Conservation (phyloP, 2,329 filamentous ascomycete species). For the Dendrostoma leiphaemia region DNA sequence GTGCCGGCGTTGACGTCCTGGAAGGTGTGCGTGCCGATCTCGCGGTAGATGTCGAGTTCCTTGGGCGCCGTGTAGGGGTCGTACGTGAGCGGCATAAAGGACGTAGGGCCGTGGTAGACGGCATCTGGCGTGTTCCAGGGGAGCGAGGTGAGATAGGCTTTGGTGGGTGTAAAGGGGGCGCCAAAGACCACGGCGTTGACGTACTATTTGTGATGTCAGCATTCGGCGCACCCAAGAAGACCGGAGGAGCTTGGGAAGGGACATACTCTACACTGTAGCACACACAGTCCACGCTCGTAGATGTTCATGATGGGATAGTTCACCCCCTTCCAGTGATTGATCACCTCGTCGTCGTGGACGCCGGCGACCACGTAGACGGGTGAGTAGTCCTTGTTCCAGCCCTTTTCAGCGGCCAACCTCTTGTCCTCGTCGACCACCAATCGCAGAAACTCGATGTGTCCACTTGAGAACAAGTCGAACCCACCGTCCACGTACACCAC, state of each 20-base stretch:
- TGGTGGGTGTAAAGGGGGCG: conserved; percentile 83
- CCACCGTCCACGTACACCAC: conserved; percentile 95
- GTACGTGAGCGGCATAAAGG: conserved; percentile 79
- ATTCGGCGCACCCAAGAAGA: too few relatives aligned
- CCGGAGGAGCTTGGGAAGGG: conserved; percentile 7
- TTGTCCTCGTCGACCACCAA: conserved; percentile 74
- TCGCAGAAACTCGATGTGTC: conserved; percentile 92
- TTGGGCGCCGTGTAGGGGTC: conserved; percentile 82
- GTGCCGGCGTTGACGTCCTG: conserved; percentile 66
- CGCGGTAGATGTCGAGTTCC: conserved; percentile 77
- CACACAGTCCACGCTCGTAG: conserved; percentile 91
- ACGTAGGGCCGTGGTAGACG: conserved; percentile 95
- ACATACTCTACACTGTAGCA: conserved; percentile 83
- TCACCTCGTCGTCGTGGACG: conserved; percentile 90
- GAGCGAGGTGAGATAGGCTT: conserved; percentile 70
- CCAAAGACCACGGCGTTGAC: conserved; percentile 85
- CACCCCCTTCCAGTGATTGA: conserved; percentile 94
- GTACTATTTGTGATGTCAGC: conserved; percentile 56
- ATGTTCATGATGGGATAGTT: conserved; percentile 99
- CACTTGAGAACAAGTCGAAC: conserved; percentile 94
- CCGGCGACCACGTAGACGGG: conserved; percentile 89
- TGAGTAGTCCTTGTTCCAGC: conserved; percentile 79
- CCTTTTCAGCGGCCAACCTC: conserved; percentile 60
- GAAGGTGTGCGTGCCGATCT: conserved; percentile 76
- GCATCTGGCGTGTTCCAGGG: conserved; percentile 73